Percentiles rank a stretch among this genome's conserved stretches.
Evolutionary conservation across 2,329 filamentous ascomycete species (phyloP).

Genomic region (Annulohypoxylon truncatum): DNA sequence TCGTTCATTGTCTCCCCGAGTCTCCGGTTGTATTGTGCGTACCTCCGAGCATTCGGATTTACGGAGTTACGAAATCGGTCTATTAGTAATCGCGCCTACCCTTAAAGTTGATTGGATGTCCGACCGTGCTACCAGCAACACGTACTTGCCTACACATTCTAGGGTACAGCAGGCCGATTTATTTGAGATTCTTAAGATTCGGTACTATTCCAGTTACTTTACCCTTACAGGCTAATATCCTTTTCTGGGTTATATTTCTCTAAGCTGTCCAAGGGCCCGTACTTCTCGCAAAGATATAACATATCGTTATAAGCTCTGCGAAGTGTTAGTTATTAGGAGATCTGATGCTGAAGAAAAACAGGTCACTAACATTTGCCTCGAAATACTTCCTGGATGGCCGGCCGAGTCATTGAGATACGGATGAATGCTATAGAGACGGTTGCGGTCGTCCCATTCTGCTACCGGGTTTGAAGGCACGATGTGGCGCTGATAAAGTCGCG

Average conservation of each 20-base stretch:
- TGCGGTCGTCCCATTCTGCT: slow-evolving; percentile 40
- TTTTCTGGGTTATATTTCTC: slow-evolving; percentile 48
- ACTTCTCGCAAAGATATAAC: slow-evolving; percentile 53
- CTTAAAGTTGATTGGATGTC: background rate
- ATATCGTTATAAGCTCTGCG: slow-evolving; percentile 53
- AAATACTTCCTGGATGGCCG: slow-evolving; percentile 42
- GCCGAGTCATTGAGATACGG: slow-evolving; percentile 39
- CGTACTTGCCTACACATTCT: no score
- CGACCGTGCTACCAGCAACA: background rate
- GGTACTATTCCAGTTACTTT: background rate
- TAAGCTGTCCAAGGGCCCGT: slow-evolving; percentile 48
- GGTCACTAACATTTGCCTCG: slow-evolving; percentile 43
- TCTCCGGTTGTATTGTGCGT: slow-evolving; percentile 22
- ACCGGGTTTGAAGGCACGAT: slow-evolving; percentile 34
- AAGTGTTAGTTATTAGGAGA: background rate
- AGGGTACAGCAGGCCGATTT: no score
- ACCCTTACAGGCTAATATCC: slow-evolving; percentile 46
- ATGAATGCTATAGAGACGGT: slow-evolving; percentile 39
- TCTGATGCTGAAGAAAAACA: background rate
- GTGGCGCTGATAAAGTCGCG: slow-evolving; percentile 17
- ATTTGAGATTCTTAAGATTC: no score
- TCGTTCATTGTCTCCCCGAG: slow-evolving; percentile 10
- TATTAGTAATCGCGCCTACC: slow-evolving; percentile 8
- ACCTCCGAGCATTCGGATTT: slow-evolving; percentile 39
- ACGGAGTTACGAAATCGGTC: slow-evolving; percentile 34